phyloP scores from a whole-genome alignment of 2,329 filamentous ascomycete species.

The Penicillium occitanis region DNA sequence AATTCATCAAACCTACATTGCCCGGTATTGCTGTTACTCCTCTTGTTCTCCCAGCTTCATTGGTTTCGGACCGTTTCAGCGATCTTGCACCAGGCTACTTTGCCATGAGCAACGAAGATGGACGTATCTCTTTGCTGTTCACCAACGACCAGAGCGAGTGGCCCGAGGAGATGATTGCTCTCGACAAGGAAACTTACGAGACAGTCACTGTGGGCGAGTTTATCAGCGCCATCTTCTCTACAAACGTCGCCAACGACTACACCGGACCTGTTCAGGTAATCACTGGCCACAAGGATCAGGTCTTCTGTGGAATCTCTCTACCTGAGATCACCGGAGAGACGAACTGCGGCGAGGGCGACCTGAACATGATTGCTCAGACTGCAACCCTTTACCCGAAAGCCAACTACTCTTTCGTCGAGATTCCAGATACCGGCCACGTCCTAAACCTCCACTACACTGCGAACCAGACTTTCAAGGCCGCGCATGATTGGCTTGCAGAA shows the following conservation, averaged over 20 bases:
- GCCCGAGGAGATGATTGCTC: not conserved
- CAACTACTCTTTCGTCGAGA: slow-evolving; percentile 7
- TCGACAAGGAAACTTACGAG: slow-evolving; percentile 3
- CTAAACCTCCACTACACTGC: slow-evolving; percentile 7
- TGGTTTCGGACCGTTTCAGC: not conserved
- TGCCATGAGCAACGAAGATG: slow-evolving; percentile 8
- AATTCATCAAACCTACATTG: slow-evolving; percentile 2
- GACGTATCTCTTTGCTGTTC: slow-evolving; percentile 2
- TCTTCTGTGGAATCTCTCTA: slow-evolving; percentile 5
- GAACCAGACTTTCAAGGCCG: slow-evolving; percentile 8
- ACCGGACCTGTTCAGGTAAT: slow-evolving; percentile 8
- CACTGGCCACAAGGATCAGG: slow-evolving; percentile 11
- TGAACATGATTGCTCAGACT: slow-evolving; percentile 10
- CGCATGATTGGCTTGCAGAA: slow-evolving; percentile 1
- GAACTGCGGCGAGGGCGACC: not conserved
- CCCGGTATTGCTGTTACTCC: slow-evolving; percentile 7
- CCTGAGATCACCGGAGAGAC: slow-evolving; percentile 2
- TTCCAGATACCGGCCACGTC: not conserved
- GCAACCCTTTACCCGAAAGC: slow-evolving; percentile 5
- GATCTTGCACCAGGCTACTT: slow-evolving; percentile 4
- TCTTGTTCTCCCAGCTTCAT: slow-evolving; percentile 1
- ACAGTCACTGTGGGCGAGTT: slow-evolving; percentile 10
- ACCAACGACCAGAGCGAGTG: slow-evolving; percentile 7
- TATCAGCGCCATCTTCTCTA: slow-evolving; percentile 12
- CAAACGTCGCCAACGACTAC: slow-evolving; percentile 9